phyloP scores from a whole-genome alignment of 306 rosid species.

The Biancaea sappan region DNA sequence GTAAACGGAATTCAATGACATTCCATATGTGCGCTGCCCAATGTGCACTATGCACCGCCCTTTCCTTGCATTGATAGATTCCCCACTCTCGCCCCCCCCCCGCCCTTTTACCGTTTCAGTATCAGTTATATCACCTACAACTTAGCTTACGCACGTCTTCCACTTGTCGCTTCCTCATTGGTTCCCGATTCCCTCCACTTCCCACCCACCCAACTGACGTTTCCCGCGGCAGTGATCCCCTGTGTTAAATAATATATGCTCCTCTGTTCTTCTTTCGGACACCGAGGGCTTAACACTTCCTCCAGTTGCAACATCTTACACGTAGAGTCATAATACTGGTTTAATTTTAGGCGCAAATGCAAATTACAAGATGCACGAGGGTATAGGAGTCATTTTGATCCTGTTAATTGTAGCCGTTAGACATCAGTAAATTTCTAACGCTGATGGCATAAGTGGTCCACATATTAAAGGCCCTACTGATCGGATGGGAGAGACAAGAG shows the following conservation, averaged over 20 bases:
- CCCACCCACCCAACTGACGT: neutral
- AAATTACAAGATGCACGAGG: neutral
- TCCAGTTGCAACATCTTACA: neutral
- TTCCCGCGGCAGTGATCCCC: neutral
- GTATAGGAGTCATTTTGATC: neutral
- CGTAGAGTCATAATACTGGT: neutral
- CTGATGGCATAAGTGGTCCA: neutral
- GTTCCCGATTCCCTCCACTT: neutral
- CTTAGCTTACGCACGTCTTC: neutral
- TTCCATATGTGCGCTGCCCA: neutral
- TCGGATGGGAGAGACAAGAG: neutral
- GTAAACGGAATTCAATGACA: neutral
- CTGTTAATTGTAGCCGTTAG: neutral
- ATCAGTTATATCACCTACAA: neutral
- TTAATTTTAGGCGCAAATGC: neutral
- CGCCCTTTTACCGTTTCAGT: neutral
- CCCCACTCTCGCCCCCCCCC: neutral
- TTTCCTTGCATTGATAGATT: neutral
- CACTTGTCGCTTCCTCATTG: neutral
- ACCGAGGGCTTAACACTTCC: neutral
- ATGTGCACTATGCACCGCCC: neutral
- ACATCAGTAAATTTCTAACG: neutral
- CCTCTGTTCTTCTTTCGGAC: neutral
- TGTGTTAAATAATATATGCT: neutral
- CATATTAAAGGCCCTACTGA: neutral